phyloP scores from a whole-genome alignment of 169 alveolate species.

The Plasmodium malariae region DNA sequence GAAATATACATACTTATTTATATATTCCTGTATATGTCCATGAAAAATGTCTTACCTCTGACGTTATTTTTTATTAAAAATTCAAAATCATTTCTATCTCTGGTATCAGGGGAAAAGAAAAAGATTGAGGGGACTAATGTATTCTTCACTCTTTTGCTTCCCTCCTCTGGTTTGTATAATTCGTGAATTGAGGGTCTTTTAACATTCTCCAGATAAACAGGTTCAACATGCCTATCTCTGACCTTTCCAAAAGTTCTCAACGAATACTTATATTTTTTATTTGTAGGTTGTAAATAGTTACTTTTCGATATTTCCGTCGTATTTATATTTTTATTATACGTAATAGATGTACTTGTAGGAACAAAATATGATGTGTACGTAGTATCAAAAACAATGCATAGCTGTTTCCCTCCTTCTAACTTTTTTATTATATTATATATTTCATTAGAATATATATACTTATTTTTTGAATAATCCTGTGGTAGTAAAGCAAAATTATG shows the following conservation, averaged over 20 bases:
- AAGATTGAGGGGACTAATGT: slow-evolving; percentile 50
- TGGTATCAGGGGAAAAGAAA: slow-evolving; percentile 66
- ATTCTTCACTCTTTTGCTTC: neutral
- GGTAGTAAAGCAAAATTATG: slow-evolving; percentile 75
- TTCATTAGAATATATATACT: slow-evolving; percentile 72
- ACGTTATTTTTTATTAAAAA: slow-evolving; percentile 23
- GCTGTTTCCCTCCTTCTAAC: slow-evolving; percentile 67
- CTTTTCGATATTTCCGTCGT: slow-evolving; percentile 53
- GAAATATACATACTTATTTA: neutral
- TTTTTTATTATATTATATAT: slow-evolving; percentile 58
- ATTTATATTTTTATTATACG: slow-evolving; percentile 49
- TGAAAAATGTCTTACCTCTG: slow-evolving; percentile 21
- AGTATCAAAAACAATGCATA: slow-evolving; percentile 69
- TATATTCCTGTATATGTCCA: neutral
- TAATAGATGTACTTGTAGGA: slow-evolving; percentile 38
- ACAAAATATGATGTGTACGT: slow-evolving; percentile 65
- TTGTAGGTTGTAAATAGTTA: neutral
- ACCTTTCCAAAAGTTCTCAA: slow-evolving; percentile 48
- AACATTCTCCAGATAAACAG: slow-evolving; percentile 51
- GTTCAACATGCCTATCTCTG: slow-evolving; percentile 55
- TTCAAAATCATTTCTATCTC: slow-evolving; percentile 55
- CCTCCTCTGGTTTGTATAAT: slow-evolving; percentile 18
- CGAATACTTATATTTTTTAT: slow-evolving; percentile 29
- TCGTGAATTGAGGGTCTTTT: slow-evolving; percentile 25
- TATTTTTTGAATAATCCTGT: slow-evolving; percentile 61